phyloP scores from a whole-genome alignment of 371 early-diverging fungal genomes.

The Zopfochytrium polystomum region DNA sequence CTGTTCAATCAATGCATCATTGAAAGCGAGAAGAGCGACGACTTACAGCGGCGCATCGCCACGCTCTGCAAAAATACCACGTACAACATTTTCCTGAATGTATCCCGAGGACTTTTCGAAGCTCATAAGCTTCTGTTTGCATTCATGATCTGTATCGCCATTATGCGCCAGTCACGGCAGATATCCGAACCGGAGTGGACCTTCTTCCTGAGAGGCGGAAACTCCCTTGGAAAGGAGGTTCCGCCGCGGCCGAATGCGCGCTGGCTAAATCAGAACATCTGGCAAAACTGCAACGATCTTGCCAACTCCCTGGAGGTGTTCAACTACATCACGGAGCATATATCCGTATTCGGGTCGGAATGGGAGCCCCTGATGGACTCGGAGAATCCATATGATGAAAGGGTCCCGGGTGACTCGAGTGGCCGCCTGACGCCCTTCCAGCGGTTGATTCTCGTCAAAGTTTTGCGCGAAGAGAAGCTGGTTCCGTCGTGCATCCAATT shows the following conservation, averaged over 20 bases:
- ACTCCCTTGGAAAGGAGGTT: conserved; percentile 26
- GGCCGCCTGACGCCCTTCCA: conserved; percentile 41
- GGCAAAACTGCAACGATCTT: conserved; percentile 48
- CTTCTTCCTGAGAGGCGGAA: conserved; percentile 53
- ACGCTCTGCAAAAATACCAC: conserved; percentile 50
- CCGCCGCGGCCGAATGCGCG: conserved; percentile 40
- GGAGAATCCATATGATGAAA: conserved; percentile 40
- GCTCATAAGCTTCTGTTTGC: conserved; percentile 54
- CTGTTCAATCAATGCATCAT: conserved; percentile 52
- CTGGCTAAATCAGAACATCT: conserved; percentile 48
- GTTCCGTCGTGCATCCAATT: conserved; percentile 47
- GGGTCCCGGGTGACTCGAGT: conserved; percentile 42
- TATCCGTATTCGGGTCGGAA: conserved; percentile 43
- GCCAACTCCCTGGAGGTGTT: conserved; percentile 37
- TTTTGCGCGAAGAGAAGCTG: conserved; percentile 55
- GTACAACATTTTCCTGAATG: conserved; percentile 47
- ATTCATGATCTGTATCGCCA: conserved; percentile 57
- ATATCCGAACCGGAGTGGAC: conserved; percentile 50
- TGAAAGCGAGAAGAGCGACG: conserved; percentile 46
- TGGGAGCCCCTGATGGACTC: conserved; percentile 53
- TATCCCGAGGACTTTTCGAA: conserved; percentile 55
- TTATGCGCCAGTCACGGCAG: conserved; percentile 38
- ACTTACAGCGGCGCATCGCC: conserved; percentile 40
- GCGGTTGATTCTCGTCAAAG: conserved; percentile 49
- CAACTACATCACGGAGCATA: conserved; percentile 43